These are phyloP conservation scores for Alternaria tenuissima DNA, from an alignment of 2,329 filamentous ascomycete species.

Conservation along the genomic window DNA sequence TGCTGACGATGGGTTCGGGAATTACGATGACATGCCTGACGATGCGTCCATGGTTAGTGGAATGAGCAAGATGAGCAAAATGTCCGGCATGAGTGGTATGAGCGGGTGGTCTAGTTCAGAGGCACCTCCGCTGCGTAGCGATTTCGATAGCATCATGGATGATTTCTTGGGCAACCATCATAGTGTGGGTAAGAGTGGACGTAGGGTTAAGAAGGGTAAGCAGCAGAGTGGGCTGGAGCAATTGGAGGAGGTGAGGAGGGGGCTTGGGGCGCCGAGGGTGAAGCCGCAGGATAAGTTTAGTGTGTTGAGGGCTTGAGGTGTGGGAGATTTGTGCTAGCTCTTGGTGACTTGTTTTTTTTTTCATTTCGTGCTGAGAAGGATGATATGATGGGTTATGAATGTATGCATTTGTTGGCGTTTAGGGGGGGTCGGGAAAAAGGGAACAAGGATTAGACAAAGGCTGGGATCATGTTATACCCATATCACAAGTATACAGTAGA, in stretches of 20 bases:
- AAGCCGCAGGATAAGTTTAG: conserved; percentile 17
- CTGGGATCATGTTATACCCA: conserved; percentile 1
- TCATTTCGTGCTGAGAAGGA: background rate
- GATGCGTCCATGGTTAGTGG: conserved; percentile 55
- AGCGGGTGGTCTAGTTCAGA: conserved; percentile 48
- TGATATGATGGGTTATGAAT: background rate
- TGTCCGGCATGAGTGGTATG: conserved; percentile 48
- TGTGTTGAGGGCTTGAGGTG: conserved; percentile 8
- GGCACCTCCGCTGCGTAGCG: conserved; percentile 68
- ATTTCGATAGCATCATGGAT: conserved; percentile 92
- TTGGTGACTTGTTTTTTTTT: background rate
- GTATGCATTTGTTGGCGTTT: conserved; percentile 10
- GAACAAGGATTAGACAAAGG: background rate
- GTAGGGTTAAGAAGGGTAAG: conserved; percentile 77
- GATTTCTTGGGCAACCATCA: conserved; percentile 84
- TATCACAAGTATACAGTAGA: background rate
- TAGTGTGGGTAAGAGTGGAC: conserved; percentile 68
- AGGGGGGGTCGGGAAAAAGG: background rate
- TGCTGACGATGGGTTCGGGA: conserved; percentile 47
- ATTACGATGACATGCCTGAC: conserved; percentile 44
- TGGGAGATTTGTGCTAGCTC: background rate
- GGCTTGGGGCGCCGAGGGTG: conserved; percentile 75
- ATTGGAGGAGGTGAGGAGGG: conserved; percentile 86
- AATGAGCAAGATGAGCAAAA: conserved; percentile 58
- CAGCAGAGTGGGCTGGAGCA: conserved; percentile 84